Evolutionary conservation across 2,329 filamentous ascomycete species (phyloP).

Genomic region (Colletotrichum acutatum): DNA sequence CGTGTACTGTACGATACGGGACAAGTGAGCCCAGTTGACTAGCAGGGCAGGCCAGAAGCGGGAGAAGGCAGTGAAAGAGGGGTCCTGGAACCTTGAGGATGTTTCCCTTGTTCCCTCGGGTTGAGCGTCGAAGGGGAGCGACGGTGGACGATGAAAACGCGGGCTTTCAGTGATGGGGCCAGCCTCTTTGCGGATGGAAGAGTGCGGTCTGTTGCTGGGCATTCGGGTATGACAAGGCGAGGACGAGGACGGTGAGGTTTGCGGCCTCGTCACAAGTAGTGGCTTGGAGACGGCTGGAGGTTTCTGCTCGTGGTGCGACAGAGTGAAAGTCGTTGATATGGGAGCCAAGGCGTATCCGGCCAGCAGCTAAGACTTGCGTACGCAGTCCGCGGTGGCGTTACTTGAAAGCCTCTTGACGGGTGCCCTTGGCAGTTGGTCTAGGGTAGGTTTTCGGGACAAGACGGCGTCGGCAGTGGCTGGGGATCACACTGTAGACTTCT

Average conservation of each 20-base stretch:
- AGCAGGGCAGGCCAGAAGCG: constrained; percentile 9
- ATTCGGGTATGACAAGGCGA: constrained; percentile 1
- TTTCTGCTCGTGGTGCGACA: constrained; percentile 4
- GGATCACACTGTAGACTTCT: not conserved
- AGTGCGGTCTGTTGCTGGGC: not conserved
- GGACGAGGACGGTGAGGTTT: constrained; percentile 9
- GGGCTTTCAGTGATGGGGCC: not conserved
- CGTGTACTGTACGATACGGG: not conserved
- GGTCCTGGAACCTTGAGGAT: not conserved
- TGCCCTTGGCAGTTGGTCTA: constrained; percentile 9
- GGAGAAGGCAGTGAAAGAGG: constrained; percentile 11
- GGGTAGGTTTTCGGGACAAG: not conserved
- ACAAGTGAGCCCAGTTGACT: constrained; percentile 1
- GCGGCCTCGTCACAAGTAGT: constrained; percentile 15
- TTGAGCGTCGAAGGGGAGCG: not conserved
- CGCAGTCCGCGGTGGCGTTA: constrained; percentile 17
- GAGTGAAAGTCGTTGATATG: not conserved
- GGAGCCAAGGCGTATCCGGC: not conserved
- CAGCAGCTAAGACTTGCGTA: constrained; percentile 12
- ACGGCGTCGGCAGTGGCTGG: constrained; percentile 21
- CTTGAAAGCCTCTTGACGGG: constrained; percentile 11
- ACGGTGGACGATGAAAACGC: not conserved
- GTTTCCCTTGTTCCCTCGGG: constrained; percentile 16
- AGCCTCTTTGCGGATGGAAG: constrained; percentile 10
- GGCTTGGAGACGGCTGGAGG: constrained; percentile 23